Percentiles rank a stretch among this genome's conserved stretches.
phyloP scores from a whole-genome alignment of 306 rosid species.

The Medicago arabica region DNA sequence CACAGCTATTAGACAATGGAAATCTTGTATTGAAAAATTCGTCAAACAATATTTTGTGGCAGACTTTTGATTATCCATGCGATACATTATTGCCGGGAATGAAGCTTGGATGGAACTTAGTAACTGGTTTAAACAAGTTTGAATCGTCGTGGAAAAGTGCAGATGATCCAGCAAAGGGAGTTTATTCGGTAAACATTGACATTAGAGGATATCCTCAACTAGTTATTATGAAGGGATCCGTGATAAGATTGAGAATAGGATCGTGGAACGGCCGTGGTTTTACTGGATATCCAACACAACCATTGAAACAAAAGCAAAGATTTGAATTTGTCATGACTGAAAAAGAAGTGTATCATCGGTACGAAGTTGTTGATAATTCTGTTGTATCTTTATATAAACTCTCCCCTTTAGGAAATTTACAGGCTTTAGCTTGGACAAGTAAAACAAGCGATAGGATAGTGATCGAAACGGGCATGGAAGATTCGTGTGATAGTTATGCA shows the following conservation, averaged over 20 bases:
- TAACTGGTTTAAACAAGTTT: slow-evolving; percentile 19
- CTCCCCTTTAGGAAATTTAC: slow-evolving; percentile 6
- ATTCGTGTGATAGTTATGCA: slow-evolving; percentile 24
- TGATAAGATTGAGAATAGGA: slow-evolving; percentile 7
- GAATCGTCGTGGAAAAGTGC: slow-evolving; percentile 39
- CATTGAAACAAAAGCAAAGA: slow-evolving; percentile 3
- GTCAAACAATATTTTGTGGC: slow-evolving; percentile 36
- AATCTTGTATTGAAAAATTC: slow-evolving; percentile 37
- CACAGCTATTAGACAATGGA: slow-evolving; percentile 31
- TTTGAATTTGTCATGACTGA: slow-evolving; percentile 25
- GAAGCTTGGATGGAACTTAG: slow-evolving; percentile 42
- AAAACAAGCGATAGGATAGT: not conserved
- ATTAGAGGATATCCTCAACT: slow-evolving; percentile 23
- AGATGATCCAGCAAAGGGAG: slow-evolving; percentile 40
- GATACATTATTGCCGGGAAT: slow-evolving; percentile 30
- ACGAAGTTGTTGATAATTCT: slow-evolving; percentile 3
- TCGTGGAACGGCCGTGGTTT: slow-evolving; percentile 33
- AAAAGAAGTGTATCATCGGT: slow-evolving; percentile 30
- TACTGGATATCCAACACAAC: slow-evolving; percentile 11
- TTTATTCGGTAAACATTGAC: not conserved
- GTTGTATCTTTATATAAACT: no score
- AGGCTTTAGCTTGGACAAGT: not conserved
- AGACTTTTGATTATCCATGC: slow-evolving; percentile 43
- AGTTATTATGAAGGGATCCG: not conserved
- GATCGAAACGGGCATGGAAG: not conserved